Evolutionary conservation across 352 stramenopile species (phyloP), one percentile per base, ranked within the genome.

Genomic region (Pythium guiyangense): DNA sequence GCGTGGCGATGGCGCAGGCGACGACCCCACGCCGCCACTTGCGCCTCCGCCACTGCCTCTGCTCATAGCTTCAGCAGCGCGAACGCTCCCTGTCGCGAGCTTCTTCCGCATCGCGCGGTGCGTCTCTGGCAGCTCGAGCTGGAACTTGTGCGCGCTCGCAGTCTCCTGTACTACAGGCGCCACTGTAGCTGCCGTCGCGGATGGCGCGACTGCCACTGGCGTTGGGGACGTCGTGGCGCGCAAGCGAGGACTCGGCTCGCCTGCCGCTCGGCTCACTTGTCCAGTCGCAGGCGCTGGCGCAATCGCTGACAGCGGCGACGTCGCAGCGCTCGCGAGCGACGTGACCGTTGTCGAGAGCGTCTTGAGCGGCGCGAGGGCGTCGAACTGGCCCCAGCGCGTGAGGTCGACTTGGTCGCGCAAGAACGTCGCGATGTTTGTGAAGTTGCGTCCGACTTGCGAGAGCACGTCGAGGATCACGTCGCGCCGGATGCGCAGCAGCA

Each of bases 381-480:
- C 84, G 44, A 94, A 88, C 0, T 69, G 60, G 1, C 72, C 79
- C 84, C 78, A 91, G 6, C 82, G 68, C 29, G 68, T 79, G 31
- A 85, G 62, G 47, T 92, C 84, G 37, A 92, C 85, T 18, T 91
- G 79, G 54, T 92, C 84, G 1, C 80, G 79, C 50, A 94, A 52
- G 48, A 94, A 90, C 18, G 85, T 88, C 6, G 76, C 80, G 22
- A 94, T 88, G 69, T 92, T 94, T 52, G 80, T 87, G 55, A 94
- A 94, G 60, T 94, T 92, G 18, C 84, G 78, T 1, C 84, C 84
- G 3, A 92, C 84, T 59, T 94, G 84, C 4, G 83, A 92, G 5
- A 94, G 67, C 25, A 94, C 74, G 54, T 94, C 83, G 12, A 94
- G 64, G 14, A 94, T 69, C 27, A 94, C 86, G 42, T 94, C 84